Conservation (phyloP, 345 rosid genomes). For the Rhodamnia argentea region DNA sequence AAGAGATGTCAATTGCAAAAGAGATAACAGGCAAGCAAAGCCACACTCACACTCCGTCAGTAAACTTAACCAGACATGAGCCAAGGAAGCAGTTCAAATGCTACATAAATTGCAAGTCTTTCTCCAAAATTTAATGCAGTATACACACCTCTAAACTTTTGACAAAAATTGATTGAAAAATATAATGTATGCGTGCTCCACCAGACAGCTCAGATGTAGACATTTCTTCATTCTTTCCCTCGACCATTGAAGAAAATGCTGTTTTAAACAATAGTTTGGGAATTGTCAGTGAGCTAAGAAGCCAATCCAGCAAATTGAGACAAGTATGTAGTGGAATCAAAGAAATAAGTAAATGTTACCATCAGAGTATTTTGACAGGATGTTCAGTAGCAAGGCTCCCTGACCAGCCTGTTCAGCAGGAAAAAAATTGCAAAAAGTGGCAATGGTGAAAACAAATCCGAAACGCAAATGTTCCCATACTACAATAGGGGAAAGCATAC, state of each 20-base stretch:
- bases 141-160: constrained; percentile 75
- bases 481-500: neutral
- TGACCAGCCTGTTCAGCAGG: constrained; percentile 68
- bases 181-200: constrained; percentile 88
- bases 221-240: constrained; percentile 92
- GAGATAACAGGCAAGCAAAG: neutral
- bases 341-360: constrained; percentile 25
- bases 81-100: neutral
- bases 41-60: neutral
- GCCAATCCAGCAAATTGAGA: neutral
- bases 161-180: constrained; percentile 85
- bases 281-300: neutral
- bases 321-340: neutral
- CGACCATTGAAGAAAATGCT: constrained; percentile 84
- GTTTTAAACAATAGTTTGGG: constrained; percentile 6
- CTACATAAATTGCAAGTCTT: neutral
- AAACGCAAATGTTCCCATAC: neutral
- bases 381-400: constrained; percentile 88
- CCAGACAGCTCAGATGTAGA: constrained; percentile 87
- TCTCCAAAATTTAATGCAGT: neutral
- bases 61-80: neutral
- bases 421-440: neutral
- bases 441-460: neutral
- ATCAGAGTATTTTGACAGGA: constrained; percentile 86
- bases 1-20: neutral